Conservation (phyloP, 306 rosid genomes). For the cucumber (Cucumis sativus) region Cucumber_9930_V3 NC_026657.2:29667001-29667500, state of each 20-base stretch:
- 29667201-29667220: not conserved
- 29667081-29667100: not conserved
- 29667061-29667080: not conserved
- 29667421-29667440: too few species aligned
- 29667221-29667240: not conserved
- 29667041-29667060: not conserved
- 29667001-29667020: not conserved
- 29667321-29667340: not conserved
- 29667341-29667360: not conserved
- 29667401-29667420: not conserved
- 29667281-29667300: too few species aligned
- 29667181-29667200: not conserved
- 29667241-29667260: too few species aligned
- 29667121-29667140: not conserved
- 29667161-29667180: too few species aligned
- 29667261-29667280: too few species aligned
- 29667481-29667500: not conserved
- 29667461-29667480: not conserved
- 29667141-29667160: too few species aligned
- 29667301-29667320: not conserved
- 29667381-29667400: not conserved
- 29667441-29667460: not conserved
- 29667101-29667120: not conserved
- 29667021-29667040: not conserved
- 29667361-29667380: not conserved